These are phyloP conservation scores for Xylaria telfairii DNA, from an alignment of 495 filamentous ascomycete genomes.

Conservation along the genomic window DNA sequence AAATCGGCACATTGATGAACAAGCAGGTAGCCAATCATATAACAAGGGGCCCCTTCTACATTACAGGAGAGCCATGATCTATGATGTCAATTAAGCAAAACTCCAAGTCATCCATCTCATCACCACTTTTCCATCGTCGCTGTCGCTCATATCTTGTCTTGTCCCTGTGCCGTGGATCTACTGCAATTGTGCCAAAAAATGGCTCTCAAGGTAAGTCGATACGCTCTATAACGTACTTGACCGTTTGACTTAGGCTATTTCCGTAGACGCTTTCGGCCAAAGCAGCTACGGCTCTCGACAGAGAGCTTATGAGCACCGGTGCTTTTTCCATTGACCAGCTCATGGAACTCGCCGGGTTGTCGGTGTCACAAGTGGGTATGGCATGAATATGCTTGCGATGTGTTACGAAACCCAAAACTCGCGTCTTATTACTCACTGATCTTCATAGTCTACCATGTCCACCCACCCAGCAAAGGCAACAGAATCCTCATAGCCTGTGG, in stretches of 20 bases:
- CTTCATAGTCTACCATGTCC: conserved; percentile 75
- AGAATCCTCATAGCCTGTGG: conserved; percentile 88
- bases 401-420: background rate
- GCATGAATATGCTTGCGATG: background rate
- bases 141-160: background rate
- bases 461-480: conserved; percentile 74
- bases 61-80: background rate
- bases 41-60: conserved; percentile 22
- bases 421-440: background rate
- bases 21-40: conserved; percentile 28
- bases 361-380: conserved; percentile 89
- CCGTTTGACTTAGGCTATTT: conserved; percentile 29
- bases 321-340: conserved; percentile 95
- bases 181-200: conserved; percentile 33
- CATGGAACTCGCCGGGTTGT: conserved; percentile 94
- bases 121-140: background rate
- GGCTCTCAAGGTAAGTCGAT: conserved; percentile 53
- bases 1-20: conserved; percentile 1
- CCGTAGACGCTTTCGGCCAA: conserved; percentile 82
- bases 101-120: conserved; percentile 11
- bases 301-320: conserved; percentile 91
- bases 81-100: conserved; percentile 35
- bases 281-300: conserved; percentile 85
- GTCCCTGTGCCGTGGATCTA: background rate
- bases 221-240: background rate